phyloP scores from a whole-genome alignment of 208 protist species.

The Endotrypanum monterogeii region DNA sequence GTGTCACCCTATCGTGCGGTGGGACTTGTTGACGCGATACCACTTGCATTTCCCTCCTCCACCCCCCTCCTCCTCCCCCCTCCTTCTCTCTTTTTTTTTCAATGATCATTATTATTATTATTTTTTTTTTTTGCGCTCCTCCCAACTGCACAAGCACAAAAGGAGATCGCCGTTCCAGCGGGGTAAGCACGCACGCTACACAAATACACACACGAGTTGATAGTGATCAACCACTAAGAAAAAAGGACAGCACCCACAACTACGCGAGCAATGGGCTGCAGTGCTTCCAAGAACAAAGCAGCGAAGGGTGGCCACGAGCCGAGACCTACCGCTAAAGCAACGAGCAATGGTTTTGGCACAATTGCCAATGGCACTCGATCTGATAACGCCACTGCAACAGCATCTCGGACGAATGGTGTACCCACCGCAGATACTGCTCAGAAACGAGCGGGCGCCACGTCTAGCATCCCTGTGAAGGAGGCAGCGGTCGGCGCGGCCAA shows the following conservation, averaged over 20 bases:
- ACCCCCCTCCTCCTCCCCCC: not conserved
- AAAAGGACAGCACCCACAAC: not conserved
- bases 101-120: not conserved
- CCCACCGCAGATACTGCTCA: not conserved
- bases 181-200: not conserved
- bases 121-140: not conserved
- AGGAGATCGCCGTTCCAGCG: not conserved
- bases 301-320: constrained; percentile 8
- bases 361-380: not conserved
- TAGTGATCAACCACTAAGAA: constrained; percentile 5
- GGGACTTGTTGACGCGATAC: too few relatives aligned
- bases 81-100: not conserved
- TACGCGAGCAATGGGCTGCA: constrained; percentile 49
- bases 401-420: not conserved
- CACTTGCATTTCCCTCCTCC: not conserved
- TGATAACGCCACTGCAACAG: not conserved
- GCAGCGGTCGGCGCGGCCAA: constrained; percentile 24
- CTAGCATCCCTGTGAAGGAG: constrained; percentile 26
- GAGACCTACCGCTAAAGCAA: not conserved
- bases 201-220: not conserved
- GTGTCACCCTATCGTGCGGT: too few relatives aligned
- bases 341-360: constrained; percentile 2
- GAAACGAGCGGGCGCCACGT: constrained; percentile 7
- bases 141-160: constrained; percentile 2
- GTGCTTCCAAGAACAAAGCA: constrained; percentile 47